Evolutionary conservation across 2,329 filamentous ascomycete species (phyloP).

Genomic region (Apiospora kogelbergensis): DNA sequence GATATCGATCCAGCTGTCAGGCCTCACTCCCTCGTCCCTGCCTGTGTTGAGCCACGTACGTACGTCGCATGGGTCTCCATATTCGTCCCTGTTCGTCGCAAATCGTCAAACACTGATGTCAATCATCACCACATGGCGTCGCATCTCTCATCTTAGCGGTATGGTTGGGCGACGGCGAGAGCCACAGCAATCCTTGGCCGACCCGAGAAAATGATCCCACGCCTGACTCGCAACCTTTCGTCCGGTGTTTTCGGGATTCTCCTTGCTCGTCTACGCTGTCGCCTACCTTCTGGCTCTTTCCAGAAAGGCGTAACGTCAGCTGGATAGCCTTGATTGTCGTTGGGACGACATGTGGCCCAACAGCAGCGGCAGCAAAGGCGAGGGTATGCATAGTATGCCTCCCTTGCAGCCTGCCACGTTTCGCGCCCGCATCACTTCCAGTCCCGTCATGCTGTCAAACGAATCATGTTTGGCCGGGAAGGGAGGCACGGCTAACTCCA

Average conservation of each 20-base stretch:
- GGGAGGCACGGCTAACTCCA: neutral
- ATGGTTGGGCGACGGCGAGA: neutral
- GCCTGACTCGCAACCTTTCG: neutral
- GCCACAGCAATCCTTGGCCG: neutral
- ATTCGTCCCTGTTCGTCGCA: no score
- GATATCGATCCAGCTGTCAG: neutral
- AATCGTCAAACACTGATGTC: neutral
- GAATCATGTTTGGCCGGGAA: neutral
- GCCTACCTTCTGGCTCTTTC: neutral
- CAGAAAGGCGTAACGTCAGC: neutral
- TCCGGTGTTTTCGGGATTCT: neutral
- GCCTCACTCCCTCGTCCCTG: neutral
- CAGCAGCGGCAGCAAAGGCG: neutral
- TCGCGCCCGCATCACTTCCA: neutral
- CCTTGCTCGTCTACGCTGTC: neutral
- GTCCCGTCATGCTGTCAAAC: neutral
- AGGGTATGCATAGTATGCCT: neutral
- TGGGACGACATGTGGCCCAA: neutral
- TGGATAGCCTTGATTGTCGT: neutral
- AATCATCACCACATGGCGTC: neutral
- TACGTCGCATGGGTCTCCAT: no score
- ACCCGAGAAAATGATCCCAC: neutral
- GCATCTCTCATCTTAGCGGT: neutral
- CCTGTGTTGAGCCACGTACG: no score
- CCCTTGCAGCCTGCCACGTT: neutral